Conservation (phyloP, 768 basidiomycete genomes). For the Lactarius quietus region DNA sequence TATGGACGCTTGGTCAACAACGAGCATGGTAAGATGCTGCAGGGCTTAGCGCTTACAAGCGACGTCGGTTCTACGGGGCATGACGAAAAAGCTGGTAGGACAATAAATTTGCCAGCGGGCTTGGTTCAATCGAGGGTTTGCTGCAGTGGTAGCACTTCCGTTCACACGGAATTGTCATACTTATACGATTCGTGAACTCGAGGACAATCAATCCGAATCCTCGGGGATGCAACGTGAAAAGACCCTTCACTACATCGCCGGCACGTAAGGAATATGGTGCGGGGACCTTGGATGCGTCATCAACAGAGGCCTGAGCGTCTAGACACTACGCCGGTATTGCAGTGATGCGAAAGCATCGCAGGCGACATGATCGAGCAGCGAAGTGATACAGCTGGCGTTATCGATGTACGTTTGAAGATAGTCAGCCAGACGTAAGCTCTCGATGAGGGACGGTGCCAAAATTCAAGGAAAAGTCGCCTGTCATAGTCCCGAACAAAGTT, state of each 20-base stretch:
- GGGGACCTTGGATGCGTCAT: neutral
- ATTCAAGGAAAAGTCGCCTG: no score
- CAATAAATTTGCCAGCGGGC: neutral
- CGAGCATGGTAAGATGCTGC: neutral
- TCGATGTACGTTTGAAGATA: no score
- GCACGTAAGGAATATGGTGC: neutral
- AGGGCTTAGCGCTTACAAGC: conserved; percentile 11
- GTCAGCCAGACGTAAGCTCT: no score
- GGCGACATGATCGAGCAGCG: no score
- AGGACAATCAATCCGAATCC: no score
- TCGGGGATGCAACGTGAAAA: conserved; percentile 1
- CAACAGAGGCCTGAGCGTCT: neutral
- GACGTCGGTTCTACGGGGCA: conserved; percentile 18
- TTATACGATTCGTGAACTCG: conserved; percentile 7
- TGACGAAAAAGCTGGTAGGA: neutral
- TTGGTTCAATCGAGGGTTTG: neutral
- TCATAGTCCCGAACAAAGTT: no score
- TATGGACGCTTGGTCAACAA: conserved; percentile 4
- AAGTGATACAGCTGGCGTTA: no score
- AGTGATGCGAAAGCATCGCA: neutral
- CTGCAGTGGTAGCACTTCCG: neutral
- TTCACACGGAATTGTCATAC: neutral
- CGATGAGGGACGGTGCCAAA: no score
- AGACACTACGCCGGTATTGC: neutral
- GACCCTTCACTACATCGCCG: neutral